A percentile compares a stretch with the other conserved stretches of the same genome.
These are phyloP conservation scores for Euphorbia celastroides DNA, from an alignment of 441 rosid genomes.

Conservation along the genomic window DNA sequence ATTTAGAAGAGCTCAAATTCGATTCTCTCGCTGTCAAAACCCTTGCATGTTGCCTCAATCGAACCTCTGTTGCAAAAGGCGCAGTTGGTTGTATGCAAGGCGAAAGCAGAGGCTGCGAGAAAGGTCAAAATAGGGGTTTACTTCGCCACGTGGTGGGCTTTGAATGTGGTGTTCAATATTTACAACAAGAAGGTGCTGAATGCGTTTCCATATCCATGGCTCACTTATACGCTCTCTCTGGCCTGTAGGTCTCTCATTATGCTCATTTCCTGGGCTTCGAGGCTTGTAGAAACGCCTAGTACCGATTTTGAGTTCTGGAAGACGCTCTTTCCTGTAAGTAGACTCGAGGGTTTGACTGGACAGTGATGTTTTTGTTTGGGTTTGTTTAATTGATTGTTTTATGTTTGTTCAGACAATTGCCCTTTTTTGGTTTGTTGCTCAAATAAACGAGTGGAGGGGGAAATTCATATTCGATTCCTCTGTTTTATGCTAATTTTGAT, in stretches of 20 bases:
- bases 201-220: slow-evolving; percentile 91
- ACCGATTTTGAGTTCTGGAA: slow-evolving; percentile 95
- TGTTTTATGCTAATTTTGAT: slow-evolving; percentile 17
- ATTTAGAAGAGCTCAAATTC: slow-evolving; percentile 21
- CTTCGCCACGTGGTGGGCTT: slow-evolving; percentile 95
- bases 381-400: slow-evolving; percentile 16
- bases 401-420: slow-evolving; percentile 6
- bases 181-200: slow-evolving; percentile 96
- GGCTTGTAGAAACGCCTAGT: slow-evolving; percentile 77
- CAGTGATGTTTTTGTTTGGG: slow-evolving; percentile 28
- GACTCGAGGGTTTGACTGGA: slow-evolving; percentile 24
- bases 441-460: neutral
- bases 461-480: slow-evolving; percentile 6
- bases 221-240: slow-evolving; percentile 82
- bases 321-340: slow-evolving; percentile 81
- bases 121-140: slow-evolving; percentile 66
- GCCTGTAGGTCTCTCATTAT: slow-evolving; percentile 90
- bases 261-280: slow-evolving; percentile 78
- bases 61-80: slow-evolving; percentile 23
- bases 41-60: slow-evolving; percentile 46
- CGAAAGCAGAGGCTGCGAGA: slow-evolving; percentile 46
- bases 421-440: slow-evolving; percentile 16
- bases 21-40: slow-evolving; percentile 36
- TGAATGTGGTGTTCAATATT: slow-evolving; percentile 86
- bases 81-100: slow-evolving; percentile 42